A percentile compares a stretch with the other conserved stretches of the same genome.
phyloP scores from a whole-genome alignment of 306 rosid species.

The Vigna trinervia region DNA sequence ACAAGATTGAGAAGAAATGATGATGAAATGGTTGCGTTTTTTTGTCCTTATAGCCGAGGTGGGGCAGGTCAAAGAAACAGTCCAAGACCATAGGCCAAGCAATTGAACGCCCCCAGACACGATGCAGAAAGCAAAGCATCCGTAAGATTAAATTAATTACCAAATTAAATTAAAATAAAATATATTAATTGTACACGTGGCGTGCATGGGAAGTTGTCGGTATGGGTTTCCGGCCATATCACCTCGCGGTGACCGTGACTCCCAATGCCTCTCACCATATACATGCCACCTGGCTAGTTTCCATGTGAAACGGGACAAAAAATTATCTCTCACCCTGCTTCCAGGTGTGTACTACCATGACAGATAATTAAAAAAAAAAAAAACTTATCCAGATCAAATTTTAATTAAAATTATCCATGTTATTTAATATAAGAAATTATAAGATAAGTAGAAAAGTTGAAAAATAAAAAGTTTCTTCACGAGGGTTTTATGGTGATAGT shows the following conservation, averaged over 20 bases:
- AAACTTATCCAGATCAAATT: background rate
- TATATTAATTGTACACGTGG: conserved; percentile 23
- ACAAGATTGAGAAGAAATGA: background rate
- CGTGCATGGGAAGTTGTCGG: conserved; percentile 45
- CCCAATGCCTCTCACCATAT: background rate
- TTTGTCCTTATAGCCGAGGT: conserved; percentile 22
- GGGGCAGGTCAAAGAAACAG: conserved; percentile 33
- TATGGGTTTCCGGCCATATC: conserved; percentile 6
- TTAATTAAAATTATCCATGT: too few species aligned
- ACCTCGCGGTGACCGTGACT: background rate
- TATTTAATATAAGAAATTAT: too few species aligned
- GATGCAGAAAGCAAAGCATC: conserved; percentile 45
- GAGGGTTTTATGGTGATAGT: too few species aligned
- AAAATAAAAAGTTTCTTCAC: too few species aligned
- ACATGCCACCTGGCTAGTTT: conserved; percentile 2
- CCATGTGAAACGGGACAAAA: background rate
- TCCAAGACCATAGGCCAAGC: background rate
- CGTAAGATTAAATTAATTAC: background rate
- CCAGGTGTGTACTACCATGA: background rate
- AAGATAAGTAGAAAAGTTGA: too few species aligned
- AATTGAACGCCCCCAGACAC: conserved; percentile 11
- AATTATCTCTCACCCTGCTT: background rate
- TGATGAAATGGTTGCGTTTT: background rate
- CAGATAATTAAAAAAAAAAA: background rate
- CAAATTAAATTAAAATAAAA: background rate